Conservation (phyloP, 2,329 filamentous ascomycete species). For the Cladophialophora yegresii region DNA sequence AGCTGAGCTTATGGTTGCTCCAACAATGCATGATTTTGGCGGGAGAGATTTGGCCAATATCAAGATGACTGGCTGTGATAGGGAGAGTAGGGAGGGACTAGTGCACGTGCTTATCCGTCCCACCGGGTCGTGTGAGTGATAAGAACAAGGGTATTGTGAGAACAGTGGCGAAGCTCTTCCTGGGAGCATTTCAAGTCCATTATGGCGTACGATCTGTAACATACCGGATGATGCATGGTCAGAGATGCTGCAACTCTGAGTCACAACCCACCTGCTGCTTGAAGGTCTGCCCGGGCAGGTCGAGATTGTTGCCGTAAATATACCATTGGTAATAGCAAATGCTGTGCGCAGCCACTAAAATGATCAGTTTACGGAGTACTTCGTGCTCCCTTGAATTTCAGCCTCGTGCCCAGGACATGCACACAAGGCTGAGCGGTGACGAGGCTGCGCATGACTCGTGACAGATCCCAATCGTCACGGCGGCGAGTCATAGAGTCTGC, state of each 20-base stretch:
- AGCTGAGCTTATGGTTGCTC: neutral
- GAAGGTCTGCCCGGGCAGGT: too few species aligned
- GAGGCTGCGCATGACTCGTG: constrained; percentile 1
- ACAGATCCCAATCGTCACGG: neutral
- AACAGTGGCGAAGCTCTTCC: neutral
- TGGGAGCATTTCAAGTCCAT: neutral
- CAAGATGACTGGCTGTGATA: neutral
- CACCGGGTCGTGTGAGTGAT: neutral
- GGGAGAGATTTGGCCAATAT: neutral
- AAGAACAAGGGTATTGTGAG: neutral
- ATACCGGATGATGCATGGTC: neutral
- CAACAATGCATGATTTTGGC: neutral
- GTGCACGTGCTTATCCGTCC: neutral
- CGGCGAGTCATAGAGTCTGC: neutral
- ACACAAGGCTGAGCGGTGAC: neutral
- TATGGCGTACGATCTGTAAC: neutral
- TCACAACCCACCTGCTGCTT: neutral
- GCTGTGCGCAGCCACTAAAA: neutral
- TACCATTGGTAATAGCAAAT: neutral
- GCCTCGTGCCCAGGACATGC: neutral
- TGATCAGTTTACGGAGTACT: too few species aligned
- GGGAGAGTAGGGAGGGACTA: neutral
- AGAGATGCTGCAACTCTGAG: neutral
- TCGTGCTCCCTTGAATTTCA: neutral
- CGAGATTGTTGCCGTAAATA: neutral